Conservation (phyloP, 495 filamentous ascomycete species). For the Neurospora sublineolata region DNA sequence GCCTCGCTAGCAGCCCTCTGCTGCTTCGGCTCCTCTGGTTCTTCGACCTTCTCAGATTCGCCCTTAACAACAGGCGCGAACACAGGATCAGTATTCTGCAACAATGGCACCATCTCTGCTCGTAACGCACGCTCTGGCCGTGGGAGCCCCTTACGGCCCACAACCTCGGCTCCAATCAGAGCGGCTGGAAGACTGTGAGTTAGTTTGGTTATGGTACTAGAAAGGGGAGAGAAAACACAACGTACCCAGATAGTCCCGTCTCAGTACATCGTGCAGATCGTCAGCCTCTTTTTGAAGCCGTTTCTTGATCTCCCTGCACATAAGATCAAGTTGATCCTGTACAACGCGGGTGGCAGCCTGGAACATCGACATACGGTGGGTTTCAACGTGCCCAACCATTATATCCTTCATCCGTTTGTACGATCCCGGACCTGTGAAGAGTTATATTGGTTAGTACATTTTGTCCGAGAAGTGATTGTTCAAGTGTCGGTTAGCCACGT, state of each 20-base stretch:
- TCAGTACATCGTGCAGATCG: constrained; percentile 30
- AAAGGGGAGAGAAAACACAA: too few relatives aligned
- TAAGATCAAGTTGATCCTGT: constrained; percentile 20
- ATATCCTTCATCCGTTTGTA: constrained; percentile 43
- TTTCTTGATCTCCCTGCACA: constrained; percentile 26
- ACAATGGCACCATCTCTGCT: constrained; percentile 8
- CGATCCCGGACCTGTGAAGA: constrained; percentile 24
- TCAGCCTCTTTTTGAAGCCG: constrained; percentile 28
- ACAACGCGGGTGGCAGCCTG: constrained; percentile 33
- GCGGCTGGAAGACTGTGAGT: neutral
- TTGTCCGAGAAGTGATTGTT: neutral
- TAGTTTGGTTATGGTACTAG: too few relatives aligned
- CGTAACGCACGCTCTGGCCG: constrained; percentile 11
- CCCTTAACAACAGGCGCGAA: neutral
- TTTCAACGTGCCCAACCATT: constrained; percentile 42
- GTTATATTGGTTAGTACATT: constrained; percentile 6
- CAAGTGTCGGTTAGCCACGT: constrained; percentile 2
- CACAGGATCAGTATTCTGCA: constrained; percentile 3
- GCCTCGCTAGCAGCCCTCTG: neutral
- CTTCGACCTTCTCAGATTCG: neutral
- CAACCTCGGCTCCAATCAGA: constrained; percentile 9
- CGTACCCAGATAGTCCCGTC: constrained; percentile 31
- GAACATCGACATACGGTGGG: constrained; percentile 39
- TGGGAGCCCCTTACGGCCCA: neutral
- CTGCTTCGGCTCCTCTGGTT: neutral